These are phyloP conservation scores for Grosmannia huntii DNA, from an alignment of 2,329 filamentous ascomycete genomes.

Conservation along the genomic window DNA sequence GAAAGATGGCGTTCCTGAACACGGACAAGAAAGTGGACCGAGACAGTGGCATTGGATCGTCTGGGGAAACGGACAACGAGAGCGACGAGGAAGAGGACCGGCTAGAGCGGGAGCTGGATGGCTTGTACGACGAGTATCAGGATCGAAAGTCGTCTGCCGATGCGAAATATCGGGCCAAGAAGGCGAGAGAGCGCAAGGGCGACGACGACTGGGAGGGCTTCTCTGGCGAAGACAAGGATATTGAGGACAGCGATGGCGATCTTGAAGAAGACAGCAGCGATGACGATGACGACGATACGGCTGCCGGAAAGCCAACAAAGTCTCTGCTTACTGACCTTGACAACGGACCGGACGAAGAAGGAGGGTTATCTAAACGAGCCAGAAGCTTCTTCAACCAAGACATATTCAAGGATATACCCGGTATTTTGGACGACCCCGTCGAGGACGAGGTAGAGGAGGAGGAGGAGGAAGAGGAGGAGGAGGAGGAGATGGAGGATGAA, in stretches of 20 bases:
- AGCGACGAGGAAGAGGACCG: conserved; percentile 70
- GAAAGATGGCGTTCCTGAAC: conserved; percentile 61
- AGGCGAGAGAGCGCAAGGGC: conserved; percentile 64
- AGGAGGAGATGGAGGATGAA: neutral
- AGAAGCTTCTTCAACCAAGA: conserved; percentile 88
- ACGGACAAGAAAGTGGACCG: conserved; percentile 33
- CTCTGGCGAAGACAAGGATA: conserved; percentile 41
- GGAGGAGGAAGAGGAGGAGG: neutral
- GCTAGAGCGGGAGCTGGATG: conserved; percentile 75
- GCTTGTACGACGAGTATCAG: conserved; percentile 75
- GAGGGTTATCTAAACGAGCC: conserved; percentile 70
- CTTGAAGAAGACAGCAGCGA: conserved; percentile 50
- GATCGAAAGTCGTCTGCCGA: conserved; percentile 68
- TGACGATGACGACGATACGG: conserved; percentile 40
- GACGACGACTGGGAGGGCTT: conserved; percentile 91
- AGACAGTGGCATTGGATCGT: conserved; percentile 44
- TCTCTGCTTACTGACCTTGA: conserved; percentile 51
- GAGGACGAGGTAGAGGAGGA: conserved; percentile 4
- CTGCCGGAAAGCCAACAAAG: conserved; percentile 28
- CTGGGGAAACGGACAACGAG: conserved; percentile 44
- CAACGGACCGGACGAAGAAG: conserved; percentile 31
- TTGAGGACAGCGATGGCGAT: conserved; percentile 39
- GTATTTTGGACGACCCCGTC: conserved; percentile 42
- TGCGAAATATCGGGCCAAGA: conserved; percentile 83
- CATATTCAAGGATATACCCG: conserved; percentile 75